Evolutionary conservation across 768 basidiomycete species (phyloP).

Genomic region (Suillus brevipes): DNA sequence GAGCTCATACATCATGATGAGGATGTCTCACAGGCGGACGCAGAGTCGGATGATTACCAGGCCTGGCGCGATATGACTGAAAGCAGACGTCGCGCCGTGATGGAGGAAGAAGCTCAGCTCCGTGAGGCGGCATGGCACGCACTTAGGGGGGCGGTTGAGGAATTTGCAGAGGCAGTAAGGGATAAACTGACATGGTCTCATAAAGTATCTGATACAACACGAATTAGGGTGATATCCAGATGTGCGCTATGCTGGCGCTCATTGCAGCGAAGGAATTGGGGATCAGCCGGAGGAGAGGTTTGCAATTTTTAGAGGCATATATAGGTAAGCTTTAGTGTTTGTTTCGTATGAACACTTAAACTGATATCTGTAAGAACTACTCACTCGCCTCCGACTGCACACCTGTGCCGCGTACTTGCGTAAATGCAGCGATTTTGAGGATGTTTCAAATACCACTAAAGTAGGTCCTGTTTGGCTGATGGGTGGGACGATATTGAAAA

Average conservation of each 20-base stretch:
- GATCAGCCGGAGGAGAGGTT: slow-evolving; percentile 43
- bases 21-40: slow-evolving; percentile 28
- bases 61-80: slow-evolving; percentile 31
- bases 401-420: slow-evolving; percentile 74
- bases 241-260: slow-evolving; percentile 70
- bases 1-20: slow-evolving; percentile 19
- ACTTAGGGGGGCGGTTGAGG: slow-evolving; percentile 55
- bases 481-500: neutral
- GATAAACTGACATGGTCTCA: slow-evolving; percentile 2
- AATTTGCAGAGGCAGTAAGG: slow-evolving; percentile 60
- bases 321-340: slow-evolving; percentile 51
- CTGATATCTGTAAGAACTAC: slow-evolving; percentile 46
- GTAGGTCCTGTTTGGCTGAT: slow-evolving; percentile 37
- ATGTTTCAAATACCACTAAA: slow-evolving; percentile 52
- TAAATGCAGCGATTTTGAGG: slow-evolving; percentile 55
- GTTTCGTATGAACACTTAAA: neutral
- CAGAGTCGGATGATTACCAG: slow-evolving; percentile 19
- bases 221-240: slow-evolving; percentile 73
- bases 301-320: slow-evolving; percentile 68
- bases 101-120: slow-evolving; percentile 50
- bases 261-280: slow-evolving; percentile 60
- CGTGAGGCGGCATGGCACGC: slow-evolving; percentile 58
- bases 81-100: slow-evolving; percentile 27
- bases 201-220: slow-evolving; percentile 6
- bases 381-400: slow-evolving; percentile 61